phyloP scores from a whole-genome alignment of 441 rosid species.

The Melastoma candidum region DNA sequence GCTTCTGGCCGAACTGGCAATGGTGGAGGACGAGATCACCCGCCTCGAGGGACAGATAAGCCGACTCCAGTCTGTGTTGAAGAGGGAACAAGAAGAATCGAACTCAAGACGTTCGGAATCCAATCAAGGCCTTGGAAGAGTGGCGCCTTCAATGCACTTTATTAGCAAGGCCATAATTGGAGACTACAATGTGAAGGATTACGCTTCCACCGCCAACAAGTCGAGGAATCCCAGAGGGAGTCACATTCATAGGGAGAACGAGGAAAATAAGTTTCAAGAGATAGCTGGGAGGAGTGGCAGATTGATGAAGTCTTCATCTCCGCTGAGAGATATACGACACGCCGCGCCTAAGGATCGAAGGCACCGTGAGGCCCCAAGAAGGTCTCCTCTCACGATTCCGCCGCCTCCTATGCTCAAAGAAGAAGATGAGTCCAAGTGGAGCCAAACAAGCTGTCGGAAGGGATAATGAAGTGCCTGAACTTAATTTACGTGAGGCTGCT shows the following conservation, averaged over 20 bases:
- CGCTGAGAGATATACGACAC: conserved; percentile 51
- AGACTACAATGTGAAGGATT: conserved; percentile 44
- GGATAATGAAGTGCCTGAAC: conserved; percentile 74
- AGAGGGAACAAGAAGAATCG: conserved; percentile 47
- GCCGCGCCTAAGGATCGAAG: conserved; percentile 65
- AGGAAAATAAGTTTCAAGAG: conserved; percentile 33
- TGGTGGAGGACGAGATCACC: conserved; percentile 69
- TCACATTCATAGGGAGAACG: conserved; percentile 43
- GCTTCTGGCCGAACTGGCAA: conserved; percentile 58
- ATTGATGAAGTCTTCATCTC: conserved; percentile 47
- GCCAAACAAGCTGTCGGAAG: conserved; percentile 83
- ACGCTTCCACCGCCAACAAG: conserved; percentile 33
- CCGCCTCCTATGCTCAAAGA: conserved; percentile 33
- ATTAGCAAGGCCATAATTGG: conserved; percentile 85
- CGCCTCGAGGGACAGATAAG: conserved; percentile 63
- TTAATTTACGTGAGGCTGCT: conserved; percentile 72
- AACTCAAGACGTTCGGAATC: conserved; percentile 38
- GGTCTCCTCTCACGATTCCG: conserved; percentile 28
- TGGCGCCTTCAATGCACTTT: conserved; percentile 65
- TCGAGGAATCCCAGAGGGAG: conserved; percentile 21
- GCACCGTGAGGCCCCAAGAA: conserved; percentile 22
- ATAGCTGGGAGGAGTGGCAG: conserved; percentile 28
- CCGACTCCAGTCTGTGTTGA: conserved; percentile 47
- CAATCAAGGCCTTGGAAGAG: conserved; percentile 17
- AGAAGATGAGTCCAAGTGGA: conserved; percentile 55